Base-by-base conservation (phyloP, 202 grass and related monocot species). In the Panicum virgatum region DNA sequence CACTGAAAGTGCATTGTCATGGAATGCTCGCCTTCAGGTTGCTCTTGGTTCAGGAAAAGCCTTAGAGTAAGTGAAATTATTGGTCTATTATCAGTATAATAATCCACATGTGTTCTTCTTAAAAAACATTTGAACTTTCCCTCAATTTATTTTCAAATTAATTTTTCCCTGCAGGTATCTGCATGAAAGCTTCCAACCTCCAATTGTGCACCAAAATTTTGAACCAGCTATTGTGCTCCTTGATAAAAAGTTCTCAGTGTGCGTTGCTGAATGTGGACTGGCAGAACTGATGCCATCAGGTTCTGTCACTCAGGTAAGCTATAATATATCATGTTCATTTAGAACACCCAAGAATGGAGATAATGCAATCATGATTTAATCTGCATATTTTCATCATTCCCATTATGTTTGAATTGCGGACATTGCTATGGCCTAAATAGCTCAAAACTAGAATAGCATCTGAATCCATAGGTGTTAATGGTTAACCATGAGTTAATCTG, bases 11-110 rank as follows among this genome's bases (percentile, higher is more conserved):
- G 80, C 54, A 14, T 62, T 91, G 63, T 82, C 90, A 32, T 99
- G 96, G 96, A 93, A 69, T 81, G 89, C 76, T 76, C 90, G 96
- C 37, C 82, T 99, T 38, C 83, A 87, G 74, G 85, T 96, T 54
- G 92, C 96, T 78, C 87, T 99, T 73, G 84, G 80, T 80, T 94
- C 93, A 38, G 96, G 92, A 57, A 99, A 90, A 83, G 93, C 93
- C 48, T 83, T 99, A 75, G 89, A 96, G 96, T 99, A 92, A 90
- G 90, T 93, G 46, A 70, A 72, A 54, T 58, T 87, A 37, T 70
- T 54, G 23, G 77, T 79, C 11, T 36, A 27, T 62, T 27, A 51
- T 65, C 32, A 30, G 59, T 42, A 19, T 69, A 69, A 37, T 22
- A 42, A 51, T 76, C 34, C 42, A 62, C 79, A 22, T 61, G 5